Conservation (phyloP, 2,329 filamentous ascomycete genomes). For the Grosmannia serpens region DNA sequence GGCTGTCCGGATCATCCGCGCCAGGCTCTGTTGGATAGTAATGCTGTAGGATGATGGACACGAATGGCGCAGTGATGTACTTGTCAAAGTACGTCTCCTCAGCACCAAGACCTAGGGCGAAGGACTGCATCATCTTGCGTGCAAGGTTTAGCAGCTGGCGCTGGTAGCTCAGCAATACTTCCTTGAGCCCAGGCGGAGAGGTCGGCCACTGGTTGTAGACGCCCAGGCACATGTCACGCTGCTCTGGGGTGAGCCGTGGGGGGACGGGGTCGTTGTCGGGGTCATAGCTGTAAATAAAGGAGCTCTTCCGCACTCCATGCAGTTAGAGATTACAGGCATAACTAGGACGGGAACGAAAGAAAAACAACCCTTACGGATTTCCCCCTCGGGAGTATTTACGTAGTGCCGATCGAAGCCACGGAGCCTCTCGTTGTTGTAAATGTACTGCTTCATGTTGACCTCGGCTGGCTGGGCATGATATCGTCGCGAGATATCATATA, state of each 20-base stretch:
- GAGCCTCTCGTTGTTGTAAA: constrained; percentile 5
- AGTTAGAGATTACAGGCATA: background rate
- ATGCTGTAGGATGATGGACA: constrained; percentile 8
- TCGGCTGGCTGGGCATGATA: constrained; percentile 21
- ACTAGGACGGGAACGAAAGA: background rate
- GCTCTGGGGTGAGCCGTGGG: constrained; percentile 3
- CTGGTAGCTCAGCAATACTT: constrained; percentile 3
- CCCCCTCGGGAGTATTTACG: background rate
- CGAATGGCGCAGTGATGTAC: constrained; percentile 5
- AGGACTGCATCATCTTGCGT: constrained; percentile 5
- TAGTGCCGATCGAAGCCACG: constrained; percentile 6
- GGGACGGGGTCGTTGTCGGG: constrained; percentile 6
- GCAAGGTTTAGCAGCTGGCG: constrained; percentile 1
- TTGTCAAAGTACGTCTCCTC: constrained; percentile 7
- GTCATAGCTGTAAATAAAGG: constrained; percentile 11
- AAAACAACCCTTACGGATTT: background rate
- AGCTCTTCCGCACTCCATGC: constrained; percentile 7
- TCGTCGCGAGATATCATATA: constrained; percentile 19
- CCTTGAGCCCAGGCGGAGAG: background rate
- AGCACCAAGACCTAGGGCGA: constrained; percentile 5
- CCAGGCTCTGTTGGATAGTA: constrained; percentile 2
- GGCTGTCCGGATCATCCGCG: constrained; percentile 5
- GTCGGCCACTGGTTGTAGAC: constrained; percentile 6
- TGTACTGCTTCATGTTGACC: constrained; percentile 18
- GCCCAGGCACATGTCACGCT: constrained; percentile 5